phyloP scores from a whole-genome alignment of 805 yeast genomes.

The Schwanniomyces sp. region DNA sequence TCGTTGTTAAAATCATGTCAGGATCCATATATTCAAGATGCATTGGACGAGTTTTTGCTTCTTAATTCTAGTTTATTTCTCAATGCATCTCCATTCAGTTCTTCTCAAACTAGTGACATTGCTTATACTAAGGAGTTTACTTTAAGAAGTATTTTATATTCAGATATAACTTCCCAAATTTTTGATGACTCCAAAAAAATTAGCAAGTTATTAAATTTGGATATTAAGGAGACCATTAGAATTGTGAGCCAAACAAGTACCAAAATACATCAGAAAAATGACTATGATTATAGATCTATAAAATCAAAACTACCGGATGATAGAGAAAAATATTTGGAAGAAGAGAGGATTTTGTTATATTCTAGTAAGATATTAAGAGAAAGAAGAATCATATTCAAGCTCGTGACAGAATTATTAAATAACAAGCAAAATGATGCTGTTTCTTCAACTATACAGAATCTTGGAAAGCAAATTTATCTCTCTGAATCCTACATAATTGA shows the following conservation, averaged over 20 bases:
- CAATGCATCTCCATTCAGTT: slow-evolving; percentile 30
- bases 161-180: slow-evolving; percentile 30
- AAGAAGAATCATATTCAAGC: slow-evolving; percentile 47
- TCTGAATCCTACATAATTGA: slow-evolving; percentile 26
- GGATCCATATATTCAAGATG: slow-evolving; percentile 32
- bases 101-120: slow-evolving; percentile 2
- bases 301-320: slow-evolving; percentile 37
- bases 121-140: slow-evolving; percentile 25
- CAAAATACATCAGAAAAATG: slow-evolving; percentile 33
- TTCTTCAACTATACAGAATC: slow-evolving; percentile 29
- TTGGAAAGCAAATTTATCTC: slow-evolving; percentile 39
- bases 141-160: slow-evolving; percentile 41
- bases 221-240: slow-evolving; percentile 48
- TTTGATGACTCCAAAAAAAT: slow-evolving; percentile 42
- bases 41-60: slow-evolving; percentile 40
- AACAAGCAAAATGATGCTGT: slow-evolving; percentile 31
- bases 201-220: slow-evolving; percentile 37
- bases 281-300: slow-evolving; percentile 19
- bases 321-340: slow-evolving; percentile 25
- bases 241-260: slow-evolving; percentile 41
- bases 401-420: slow-evolving; percentile 47
- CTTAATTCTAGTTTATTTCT: slow-evolving; percentile 28
- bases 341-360: slow-evolving; percentile 32
- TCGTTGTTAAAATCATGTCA: slow-evolving; percentile 27
- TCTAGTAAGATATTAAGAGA: slow-evolving; percentile 47